phyloP scores from a whole-genome alignment of 164 flowering plant genomes.

The Kingdonia uniflora region DNA sequence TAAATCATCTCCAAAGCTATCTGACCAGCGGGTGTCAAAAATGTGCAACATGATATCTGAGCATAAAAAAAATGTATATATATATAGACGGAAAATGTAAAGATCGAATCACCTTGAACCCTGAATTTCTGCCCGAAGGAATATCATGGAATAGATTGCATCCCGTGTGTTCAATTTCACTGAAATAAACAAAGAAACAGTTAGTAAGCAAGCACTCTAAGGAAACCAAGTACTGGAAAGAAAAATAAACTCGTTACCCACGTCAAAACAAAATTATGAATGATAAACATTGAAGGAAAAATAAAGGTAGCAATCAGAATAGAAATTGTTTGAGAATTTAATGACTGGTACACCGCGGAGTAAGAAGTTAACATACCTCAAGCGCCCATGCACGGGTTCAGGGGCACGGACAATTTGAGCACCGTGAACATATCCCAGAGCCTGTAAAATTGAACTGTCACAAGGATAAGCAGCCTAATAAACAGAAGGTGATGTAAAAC shows the following conservation, averaged over 20 bases:
- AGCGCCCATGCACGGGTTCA: constrained; percentile 92
- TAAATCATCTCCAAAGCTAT: no score
- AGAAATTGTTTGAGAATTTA: no score
- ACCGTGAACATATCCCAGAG: constrained; percentile 90
- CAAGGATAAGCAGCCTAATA: background rate
- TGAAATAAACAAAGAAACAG: constrained; percentile 21
- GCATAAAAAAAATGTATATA: no score
- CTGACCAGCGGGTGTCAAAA: no score
- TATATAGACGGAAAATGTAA: no score
- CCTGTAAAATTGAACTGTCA: constrained; percentile 34
- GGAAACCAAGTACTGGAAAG: no score
- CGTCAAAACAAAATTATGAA: no score
- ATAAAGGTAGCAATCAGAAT: no score
- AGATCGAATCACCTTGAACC: constrained; percentile 59
- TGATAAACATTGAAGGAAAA: no score
- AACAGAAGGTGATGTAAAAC: background rate
- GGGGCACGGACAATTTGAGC: constrained; percentile 76
- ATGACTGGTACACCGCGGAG: no score
- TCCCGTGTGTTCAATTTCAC: constrained; percentile 84
- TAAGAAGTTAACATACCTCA: constrained; percentile 44
- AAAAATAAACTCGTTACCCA: no score
- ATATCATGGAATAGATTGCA: constrained; percentile 56
- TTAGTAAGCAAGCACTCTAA: constrained; percentile 1
- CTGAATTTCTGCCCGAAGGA: constrained; percentile 89
- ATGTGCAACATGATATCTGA: no score